Conservation (phyloP, 1,139 yeast genomes). For the Scheffersomyces illinoinensis region DNA sequence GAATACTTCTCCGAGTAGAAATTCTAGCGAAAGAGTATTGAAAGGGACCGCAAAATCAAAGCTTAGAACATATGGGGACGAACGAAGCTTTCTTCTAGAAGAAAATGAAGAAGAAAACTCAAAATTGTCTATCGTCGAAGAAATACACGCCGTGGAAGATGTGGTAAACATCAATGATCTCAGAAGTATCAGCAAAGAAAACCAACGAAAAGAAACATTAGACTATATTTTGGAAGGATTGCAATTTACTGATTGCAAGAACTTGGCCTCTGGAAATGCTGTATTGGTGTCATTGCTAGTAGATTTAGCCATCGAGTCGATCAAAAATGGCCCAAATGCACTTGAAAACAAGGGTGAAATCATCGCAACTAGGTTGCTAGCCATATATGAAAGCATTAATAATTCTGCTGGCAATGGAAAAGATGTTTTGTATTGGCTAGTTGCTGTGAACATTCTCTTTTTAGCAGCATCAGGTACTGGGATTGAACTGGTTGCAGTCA, state of each 20-base stretch:
- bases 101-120: slow-evolving; percentile 4
- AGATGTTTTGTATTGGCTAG: not conserved
- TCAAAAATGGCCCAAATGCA: not conserved
- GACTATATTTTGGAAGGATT: slow-evolving; percentile 22
- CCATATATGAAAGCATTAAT: not conserved
- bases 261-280: slow-evolving; percentile 10
- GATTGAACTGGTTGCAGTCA: not conserved
- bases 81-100: slow-evolving; percentile 22
- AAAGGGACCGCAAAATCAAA: not conserved
- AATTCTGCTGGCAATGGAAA: not conserved
- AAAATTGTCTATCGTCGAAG: not conserved
- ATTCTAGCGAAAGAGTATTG: not conserved
- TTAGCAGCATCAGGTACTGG: not conserved
- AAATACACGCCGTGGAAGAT: slow-evolving; percentile 1
- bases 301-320: not conserved
- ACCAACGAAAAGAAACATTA: slow-evolving; percentile 13
- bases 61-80: slow-evolving; percentile 19
- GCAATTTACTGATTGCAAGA: slow-evolving; percentile 4
- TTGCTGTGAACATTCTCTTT: not conserved
- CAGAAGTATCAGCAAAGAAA: slow-evolving; percentile 12
- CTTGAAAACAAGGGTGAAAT: not conserved
- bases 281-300: slow-evolving; percentile 7
- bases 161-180: slow-evolving; percentile 20
- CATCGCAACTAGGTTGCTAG: not conserved
- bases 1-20: not conserved